Conservation (phyloP, 2,329 filamentous ascomycete species). For the Exophiala bonariae region DNA sequence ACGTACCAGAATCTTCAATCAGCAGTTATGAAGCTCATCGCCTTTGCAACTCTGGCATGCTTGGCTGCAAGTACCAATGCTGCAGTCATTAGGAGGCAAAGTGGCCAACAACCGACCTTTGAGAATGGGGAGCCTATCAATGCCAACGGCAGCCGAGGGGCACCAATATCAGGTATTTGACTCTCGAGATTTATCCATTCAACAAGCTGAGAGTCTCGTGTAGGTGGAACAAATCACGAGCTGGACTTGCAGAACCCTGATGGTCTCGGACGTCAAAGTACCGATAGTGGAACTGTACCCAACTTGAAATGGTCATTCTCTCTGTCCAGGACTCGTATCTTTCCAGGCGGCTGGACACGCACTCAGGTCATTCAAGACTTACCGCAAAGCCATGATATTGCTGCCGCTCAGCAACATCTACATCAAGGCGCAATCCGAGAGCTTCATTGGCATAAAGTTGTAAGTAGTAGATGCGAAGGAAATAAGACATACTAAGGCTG, state of each 20-base stretch:
- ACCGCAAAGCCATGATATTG: constrained; percentile 64
- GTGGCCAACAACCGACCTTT: too few species aligned
- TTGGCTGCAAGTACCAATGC: too few species aligned
- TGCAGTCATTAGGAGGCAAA: too few species aligned
- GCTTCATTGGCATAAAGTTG: constrained; percentile 68
- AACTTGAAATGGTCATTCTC: constrained; percentile 72
- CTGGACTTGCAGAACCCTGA: constrained; percentile 65
- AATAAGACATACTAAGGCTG: too few species aligned
- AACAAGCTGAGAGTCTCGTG: too few species aligned
- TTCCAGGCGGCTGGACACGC: constrained; percentile 65
- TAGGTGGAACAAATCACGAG: constrained; percentile 65
- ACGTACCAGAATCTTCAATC: too few species aligned
- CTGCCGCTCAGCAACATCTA: constrained; percentile 68
- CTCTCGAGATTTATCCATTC: too few species aligned
- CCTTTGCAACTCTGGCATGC: too few species aligned
- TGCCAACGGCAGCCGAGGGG: too few species aligned
- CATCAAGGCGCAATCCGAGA: constrained; percentile 66
- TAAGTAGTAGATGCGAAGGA: constrained; percentile 39
- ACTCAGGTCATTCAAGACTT: constrained; percentile 68
- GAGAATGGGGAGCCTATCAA: too few species aligned
- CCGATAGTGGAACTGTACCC: constrained; percentile 63
- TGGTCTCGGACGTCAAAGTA: constrained; percentile 61
- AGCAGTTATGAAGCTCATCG: too few species aligned
- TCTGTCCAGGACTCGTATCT: constrained; percentile 63
- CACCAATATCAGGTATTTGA: too few species aligned